Base-by-base conservation (phyloP, 352 stramenopile genomes). In the Phytopythium vexans region DNA sequence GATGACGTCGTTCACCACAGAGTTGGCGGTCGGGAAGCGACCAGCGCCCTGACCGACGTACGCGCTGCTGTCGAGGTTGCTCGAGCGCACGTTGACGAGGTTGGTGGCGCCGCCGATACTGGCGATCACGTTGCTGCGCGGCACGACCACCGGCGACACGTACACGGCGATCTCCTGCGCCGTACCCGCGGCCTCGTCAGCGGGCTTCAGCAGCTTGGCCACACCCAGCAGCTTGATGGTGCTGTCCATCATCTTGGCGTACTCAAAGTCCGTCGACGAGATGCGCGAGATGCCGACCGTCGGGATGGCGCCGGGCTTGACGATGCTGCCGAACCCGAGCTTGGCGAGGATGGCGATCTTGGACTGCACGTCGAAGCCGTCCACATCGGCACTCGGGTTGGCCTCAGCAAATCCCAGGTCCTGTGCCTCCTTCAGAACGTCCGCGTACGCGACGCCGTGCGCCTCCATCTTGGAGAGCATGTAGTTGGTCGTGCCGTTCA, bases 401-500 rank as follows among this genome's bases (percentile, higher is more conserved):
- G 89, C 92, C 70, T 98, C 95, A 0, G 94, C 94, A 66, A 79
- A 99, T 33, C 95, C 92, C 55, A 97, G 60, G 32, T 90, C 83
- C 60, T 98, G 90, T 7, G 96, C 94, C 63, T 98, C 95, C 56
- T 92, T 94, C 2, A 98, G 75, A 34, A 98, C 95, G 1, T 66
- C 79, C 55, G 91, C 89, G 59, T 98, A 98, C 32, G 93, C 92
- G 11, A 89, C 83, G 34, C 89, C 89, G 60, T 96, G 88, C 14
- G 83, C 69, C 67, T 98, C 91, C 94, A 99, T 98, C 78, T 98
- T 98, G 45, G 88, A 96, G 41, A 99, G 68, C 88, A 99, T 98
- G 77, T 97, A 99, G 75, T 99, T 99, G 48, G 95, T 99, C 7
- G 95, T 98, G 43, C 96, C 96, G 71, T 99, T 99, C 80, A 97